Conservation (phyloP, 495 filamentous ascomycete species). For the Neurospora sp. region DNA sequence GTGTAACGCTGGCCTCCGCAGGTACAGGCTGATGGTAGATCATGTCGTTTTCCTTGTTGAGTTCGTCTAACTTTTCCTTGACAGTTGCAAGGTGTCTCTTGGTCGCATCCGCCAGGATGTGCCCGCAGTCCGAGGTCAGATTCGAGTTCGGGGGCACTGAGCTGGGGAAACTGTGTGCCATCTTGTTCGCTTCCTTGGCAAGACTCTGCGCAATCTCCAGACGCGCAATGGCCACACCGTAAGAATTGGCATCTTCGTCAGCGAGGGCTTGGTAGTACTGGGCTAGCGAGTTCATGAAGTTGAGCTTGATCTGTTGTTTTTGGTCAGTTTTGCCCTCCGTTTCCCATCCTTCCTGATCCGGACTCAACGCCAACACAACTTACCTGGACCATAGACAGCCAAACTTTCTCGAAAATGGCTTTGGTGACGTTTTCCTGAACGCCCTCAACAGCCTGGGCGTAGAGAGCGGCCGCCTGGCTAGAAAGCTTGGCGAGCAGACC, state of each 20-base stretch:
- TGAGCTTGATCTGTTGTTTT: conserved; percentile 59
- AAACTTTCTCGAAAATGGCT: conserved; percentile 92
- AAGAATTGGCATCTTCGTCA: conserved; percentile 77
- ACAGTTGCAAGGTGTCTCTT: conserved; percentile 73
- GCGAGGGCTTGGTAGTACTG: conserved; percentile 92
- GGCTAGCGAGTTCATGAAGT: conserved; percentile 73
- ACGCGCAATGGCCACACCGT: conserved; percentile 78
- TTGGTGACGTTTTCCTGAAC: conserved; percentile 87
- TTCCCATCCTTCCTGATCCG: background rate
- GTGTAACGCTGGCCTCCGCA: conserved; percentile 64
- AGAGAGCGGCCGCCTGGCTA: conserved; percentile 80
- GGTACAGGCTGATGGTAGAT: conserved; percentile 94
- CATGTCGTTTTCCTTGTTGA: conserved; percentile 91
- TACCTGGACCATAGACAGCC: conserved; percentile 75
- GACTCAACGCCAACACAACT: conserved; percentile 2
- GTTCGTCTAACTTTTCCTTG: conserved; percentile 64
- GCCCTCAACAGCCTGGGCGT: conserved; percentile 76
- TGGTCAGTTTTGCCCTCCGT: background rate
- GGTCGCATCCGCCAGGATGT: conserved; percentile 63
- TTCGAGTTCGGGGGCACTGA: conserved; percentile 74
- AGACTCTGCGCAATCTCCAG: conserved; percentile 70
- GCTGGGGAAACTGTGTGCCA: conserved; percentile 72
- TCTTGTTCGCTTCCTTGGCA: conserved; percentile 61
- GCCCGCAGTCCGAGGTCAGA: conserved; percentile 66
- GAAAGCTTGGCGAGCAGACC: conserved; percentile 88